Percentiles rank a stretch among this genome's conserved stretches.
Evolutionary conservation across 371 early-diverging fungal genomes (phyloP).

Genomic region (Apophysomyces trapeziformis): DNA sequence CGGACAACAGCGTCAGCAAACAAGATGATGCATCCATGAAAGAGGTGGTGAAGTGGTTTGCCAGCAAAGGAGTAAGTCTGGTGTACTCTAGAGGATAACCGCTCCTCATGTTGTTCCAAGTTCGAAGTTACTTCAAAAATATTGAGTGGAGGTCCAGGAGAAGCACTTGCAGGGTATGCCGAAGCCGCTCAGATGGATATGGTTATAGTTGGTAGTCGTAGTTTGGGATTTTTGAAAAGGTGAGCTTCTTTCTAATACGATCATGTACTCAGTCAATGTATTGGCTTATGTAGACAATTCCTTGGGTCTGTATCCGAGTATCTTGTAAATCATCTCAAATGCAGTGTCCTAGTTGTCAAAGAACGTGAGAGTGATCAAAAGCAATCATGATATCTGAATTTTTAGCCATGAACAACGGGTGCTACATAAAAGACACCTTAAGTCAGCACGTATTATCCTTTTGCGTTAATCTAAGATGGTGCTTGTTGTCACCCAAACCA

Average conservation of each 20-base stretch:
- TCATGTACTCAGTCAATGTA: no score
- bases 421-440: not conserved
- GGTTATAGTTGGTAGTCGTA: conserved; percentile 35
- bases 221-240: conserved; percentile 36
- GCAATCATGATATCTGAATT: not conserved
- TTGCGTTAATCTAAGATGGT: not conserved
- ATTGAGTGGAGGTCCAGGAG: conserved; percentile 33
- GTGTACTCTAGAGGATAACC: not conserved
- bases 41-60: conserved; percentile 23
- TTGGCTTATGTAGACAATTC: conserved; percentile 20
- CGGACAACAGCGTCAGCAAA: conserved; percentile 23
- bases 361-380: not conserved
- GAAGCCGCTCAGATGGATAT: conserved; percentile 26
- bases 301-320: conserved; percentile 39
- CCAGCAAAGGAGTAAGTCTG: conserved; percentile 31
- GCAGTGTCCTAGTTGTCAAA: conserved; percentile 29
- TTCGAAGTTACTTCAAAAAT: conserved; percentile 20
- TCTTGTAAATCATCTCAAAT: conserved; percentile 28
- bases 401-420: not conserved
- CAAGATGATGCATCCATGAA: conserved; percentile 29
- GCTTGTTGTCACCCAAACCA: no score
- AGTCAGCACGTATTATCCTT: not conserved
- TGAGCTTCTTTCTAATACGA: not conserved
- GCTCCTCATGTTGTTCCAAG: conserved; percentile 10
- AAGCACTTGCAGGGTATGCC: conserved; percentile 32